Evolutionary conservation across 176 grass and related monocot species (phyloP), one percentile per base, ranked within the genome.

Genomic region (Oryza australiensis): DNA sequence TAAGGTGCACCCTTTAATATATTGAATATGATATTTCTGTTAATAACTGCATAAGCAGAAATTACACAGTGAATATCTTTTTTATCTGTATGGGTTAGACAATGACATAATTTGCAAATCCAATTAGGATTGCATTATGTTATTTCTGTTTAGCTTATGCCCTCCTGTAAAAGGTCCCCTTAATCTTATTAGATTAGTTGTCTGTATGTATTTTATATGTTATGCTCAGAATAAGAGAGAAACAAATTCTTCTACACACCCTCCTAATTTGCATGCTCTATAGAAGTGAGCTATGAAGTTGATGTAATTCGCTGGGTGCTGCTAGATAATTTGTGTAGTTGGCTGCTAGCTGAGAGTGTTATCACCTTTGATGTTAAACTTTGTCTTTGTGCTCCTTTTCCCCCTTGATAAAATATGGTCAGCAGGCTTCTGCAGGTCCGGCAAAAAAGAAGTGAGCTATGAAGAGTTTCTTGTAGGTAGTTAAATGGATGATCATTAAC

Each of bases 1-100:
- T 91, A 88, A 78, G 76, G 9, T 78, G 23, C 29, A 28, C 38
- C 38, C 32, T 71, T 69, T 73, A 57, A 27, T 73, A 55, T 67
- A n/a, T 66, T 73, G 29, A 66, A 20, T 74, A 49, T 65, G 20
- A 15, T 57, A 40, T 53, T 64, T 73, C 14, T 12, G 30, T 51
- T 79, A 30, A 46, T 70, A 34, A 66, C 37, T 65, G 40, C 48
- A 62, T 67, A 68, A 63, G 28, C 35, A 70, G 76, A 46, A 13
- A 35, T 64, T 53, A 33, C 60, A 48, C 20, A 63, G 8, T 20
- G 22, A 49, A 27, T 28, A 37, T 49, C 66, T 72, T 66, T 12
- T 34, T 59, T 65, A 48, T 66, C 55, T 82, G 68, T 65, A 29
- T 38, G 24, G 40, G 35, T 70, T 51, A 28, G 22, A 20, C 30